Evolutionary conservation across 1,284 basidiomycete genomes (phyloP), one percentile per base, ranked within the genome.

Genomic region (Irpex lacteus): DNA sequence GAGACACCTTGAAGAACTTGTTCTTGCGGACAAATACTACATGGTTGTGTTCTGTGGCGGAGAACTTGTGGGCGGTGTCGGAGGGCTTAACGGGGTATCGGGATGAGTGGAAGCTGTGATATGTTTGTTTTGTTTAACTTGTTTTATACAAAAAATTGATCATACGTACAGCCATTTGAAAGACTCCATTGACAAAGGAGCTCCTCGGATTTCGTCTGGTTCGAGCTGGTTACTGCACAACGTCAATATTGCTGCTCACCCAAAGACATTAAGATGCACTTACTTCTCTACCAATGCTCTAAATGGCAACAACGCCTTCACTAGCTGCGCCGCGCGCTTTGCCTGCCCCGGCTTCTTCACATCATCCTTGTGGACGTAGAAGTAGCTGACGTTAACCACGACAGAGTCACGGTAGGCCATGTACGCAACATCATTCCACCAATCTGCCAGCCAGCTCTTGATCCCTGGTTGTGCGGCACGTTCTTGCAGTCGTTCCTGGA

Each of bases 381-480:
- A 99, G 81, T 99, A 99, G 82, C 90, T 95, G 72, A 98, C 95
- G 72, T 90, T 94, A 21, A 97, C 95, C 32, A 98, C 91, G 44
- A 98, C 93, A 4, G 96, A 90, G 70, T 98, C 94, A 58, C 94
- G 84, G 71, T 92, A 93, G 3, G 80, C 89, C 89, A 93, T 91
- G 74, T 93, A 94, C 32, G 96, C 96, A 7, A 78, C 85, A 52
- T 98, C 94, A 77, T 98, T 98, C 97, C 97, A 99, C 97, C 97
- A 99, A 64, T 98, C 95, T 62, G 85, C 85, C 38, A 99, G 83
- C 97, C 97, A 99, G 80, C 85, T 96, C 69, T 86, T 86, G 60
- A 79, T 77, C 13, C 75, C 75, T 0, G 85, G 81, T n/a, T 85
- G 82, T 0, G 81, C 77, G 0, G 94, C 94, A 4, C 96, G 86